Conservation (phyloP, 176 grass and related monocot species). For the Musa acuminata region DNA sequence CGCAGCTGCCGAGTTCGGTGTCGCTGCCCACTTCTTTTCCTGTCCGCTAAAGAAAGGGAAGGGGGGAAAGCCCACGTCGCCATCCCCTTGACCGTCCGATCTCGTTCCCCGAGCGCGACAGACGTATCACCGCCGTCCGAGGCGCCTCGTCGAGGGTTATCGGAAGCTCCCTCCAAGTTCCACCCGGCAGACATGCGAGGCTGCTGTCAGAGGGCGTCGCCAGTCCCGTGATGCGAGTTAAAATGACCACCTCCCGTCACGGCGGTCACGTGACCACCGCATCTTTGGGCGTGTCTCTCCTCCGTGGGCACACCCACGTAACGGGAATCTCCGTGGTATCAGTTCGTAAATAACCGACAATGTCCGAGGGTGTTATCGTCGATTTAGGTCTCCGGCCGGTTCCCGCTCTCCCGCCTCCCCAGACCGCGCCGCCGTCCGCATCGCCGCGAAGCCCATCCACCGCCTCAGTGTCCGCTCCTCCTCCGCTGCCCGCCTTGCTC, state of each 20-base stretch:
- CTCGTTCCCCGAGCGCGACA: neutral
- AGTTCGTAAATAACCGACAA: neutral
- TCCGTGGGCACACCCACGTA: too few species aligned
- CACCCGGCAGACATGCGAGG: slow-evolving; percentile 4
- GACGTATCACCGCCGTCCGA: neutral
- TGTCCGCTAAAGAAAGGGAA: neutral
- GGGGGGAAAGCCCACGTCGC: neutral
- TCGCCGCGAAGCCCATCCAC: slow-evolving; percentile 43
- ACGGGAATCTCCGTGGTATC: neutral
- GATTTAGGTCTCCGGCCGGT: slow-evolving; percentile 16
- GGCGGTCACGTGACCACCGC: slow-evolving; percentile 5
- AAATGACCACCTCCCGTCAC: neutral
- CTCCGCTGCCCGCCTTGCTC: slow-evolving; percentile 19
- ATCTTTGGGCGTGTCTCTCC: neutral
- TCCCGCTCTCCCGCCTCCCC: slow-evolving; percentile 27
- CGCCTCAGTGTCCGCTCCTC: slow-evolving; percentile 14
- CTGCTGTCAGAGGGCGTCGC: neutral
- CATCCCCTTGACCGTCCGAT: neutral
- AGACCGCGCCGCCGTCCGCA: slow-evolving; percentile 32
- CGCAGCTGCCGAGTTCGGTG: too few species aligned
- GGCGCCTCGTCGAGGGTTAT: neutral
- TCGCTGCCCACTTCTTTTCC: too few species aligned
- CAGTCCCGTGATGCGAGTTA: neutral
- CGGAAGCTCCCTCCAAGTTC: neutral
- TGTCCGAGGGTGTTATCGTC: neutral